phyloP scores from a whole-genome alignment of 768 basidiomycete species.

The Gelatoporia subvermispora region DNA sequence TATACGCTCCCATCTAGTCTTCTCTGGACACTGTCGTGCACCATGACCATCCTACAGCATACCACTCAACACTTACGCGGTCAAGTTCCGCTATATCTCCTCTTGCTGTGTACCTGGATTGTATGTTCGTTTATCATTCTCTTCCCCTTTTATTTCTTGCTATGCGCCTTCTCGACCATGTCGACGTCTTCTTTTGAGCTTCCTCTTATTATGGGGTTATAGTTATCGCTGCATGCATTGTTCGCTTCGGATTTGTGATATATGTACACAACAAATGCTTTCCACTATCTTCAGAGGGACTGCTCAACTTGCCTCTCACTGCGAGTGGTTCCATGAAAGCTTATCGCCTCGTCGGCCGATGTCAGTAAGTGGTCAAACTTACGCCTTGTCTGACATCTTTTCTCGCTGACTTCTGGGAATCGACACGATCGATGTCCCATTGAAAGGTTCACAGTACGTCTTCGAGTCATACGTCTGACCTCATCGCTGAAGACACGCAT shows the following conservation, averaged over 20 bases:
- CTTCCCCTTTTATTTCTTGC: not conserved
- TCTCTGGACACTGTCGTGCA: not conserved
- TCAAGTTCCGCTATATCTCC: not conserved
- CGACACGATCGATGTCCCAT: too few relatives aligned
- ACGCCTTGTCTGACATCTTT: too few relatives aligned
- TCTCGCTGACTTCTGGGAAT: too few relatives aligned
- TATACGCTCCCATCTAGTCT: conserved; percentile 9
- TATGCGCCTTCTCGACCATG: not conserved
- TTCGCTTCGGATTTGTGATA: conserved; percentile 6
- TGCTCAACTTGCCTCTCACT: too few relatives aligned
- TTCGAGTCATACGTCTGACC: too few relatives aligned
- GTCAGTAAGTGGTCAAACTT: too few relatives aligned
- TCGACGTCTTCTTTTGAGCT: conserved; percentile 1
- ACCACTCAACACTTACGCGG: not conserved
- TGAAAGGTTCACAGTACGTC: too few relatives aligned
- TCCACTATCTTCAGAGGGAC: too few relatives aligned
- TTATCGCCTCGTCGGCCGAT: too few relatives aligned
- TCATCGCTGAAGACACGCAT: too few relatives aligned
- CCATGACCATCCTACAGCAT: not conserved
- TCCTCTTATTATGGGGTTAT: conserved; percentile 3
- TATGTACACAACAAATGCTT: conserved; percentile 7
- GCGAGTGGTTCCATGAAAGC: too few relatives aligned
- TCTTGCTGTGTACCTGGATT: conserved; percentile 6
- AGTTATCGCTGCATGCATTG: conserved; percentile 5
- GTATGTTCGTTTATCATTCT: not conserved